Evolutionary conservation across 2,329 filamentous ascomycete species (phyloP), one percentile per base, ranked within the genome.

Genomic region (Canariomyces notabilis): DNA sequence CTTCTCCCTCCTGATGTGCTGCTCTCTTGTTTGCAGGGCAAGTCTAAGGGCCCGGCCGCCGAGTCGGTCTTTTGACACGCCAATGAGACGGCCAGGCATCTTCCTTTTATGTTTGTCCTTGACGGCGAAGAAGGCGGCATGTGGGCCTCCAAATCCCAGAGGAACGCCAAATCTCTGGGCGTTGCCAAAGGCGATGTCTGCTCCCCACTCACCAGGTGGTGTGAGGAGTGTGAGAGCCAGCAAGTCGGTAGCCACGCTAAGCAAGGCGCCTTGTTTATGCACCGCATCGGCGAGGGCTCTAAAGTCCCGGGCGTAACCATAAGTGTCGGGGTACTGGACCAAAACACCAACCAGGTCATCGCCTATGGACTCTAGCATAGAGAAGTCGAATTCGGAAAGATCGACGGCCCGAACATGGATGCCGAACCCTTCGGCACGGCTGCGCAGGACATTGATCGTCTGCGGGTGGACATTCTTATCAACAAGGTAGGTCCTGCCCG

Each of bases 1-100:
- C 76, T 96, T 96, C 66, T 97, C 91, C 61, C 91, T 80, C 55
- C 91, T 80, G 64, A 97, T 96, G 65, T 97, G 91, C 71, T 97
- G 91, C 70, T 97, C 91, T 58, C 91, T 78, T 8, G 91, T 96
- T 69, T 97, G 91, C 42, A 96, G 72, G 15, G 91, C 87, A 61
- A 96, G 70, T 58, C 91, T 79, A 55, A 94, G 82, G 5, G 90
- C 91, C 11, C 78, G 83, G 53, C 87, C 80, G 6, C 91, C 91
- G 5, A 89, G 74, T 44, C 91, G 79, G 63, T 97, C 91, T 67
- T 94, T 95, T 41, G 91, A 95, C 3, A 96, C 77, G 57, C 91
- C 91, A 51, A 97, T 85, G 22, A 96, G 71, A 56, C 91, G 85
- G 35, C 90, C 91, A 4, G 91, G 91, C 53, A 96, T 91, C 71